Conservation (phyloP, 768 basidiomycete species). For the Saitozyma podzolica region DNA sequence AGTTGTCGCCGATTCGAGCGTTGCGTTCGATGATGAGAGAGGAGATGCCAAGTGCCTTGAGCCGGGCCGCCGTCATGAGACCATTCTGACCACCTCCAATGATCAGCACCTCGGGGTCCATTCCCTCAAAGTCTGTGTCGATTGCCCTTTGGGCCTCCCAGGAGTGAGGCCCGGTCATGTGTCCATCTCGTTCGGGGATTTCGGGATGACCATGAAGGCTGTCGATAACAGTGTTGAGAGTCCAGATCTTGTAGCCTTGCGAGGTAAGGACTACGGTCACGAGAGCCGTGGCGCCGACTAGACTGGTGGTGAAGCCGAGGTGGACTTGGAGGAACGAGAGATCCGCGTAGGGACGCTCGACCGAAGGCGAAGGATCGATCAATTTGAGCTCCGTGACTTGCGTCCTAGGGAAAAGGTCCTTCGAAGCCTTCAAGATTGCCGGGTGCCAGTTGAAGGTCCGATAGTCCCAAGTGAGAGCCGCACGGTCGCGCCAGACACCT, state of each 20-base stretch:
- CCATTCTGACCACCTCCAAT: conserved; percentile 54
- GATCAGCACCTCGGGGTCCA: conserved; percentile 15
- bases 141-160: conserved; percentile 15
- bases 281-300: conserved; percentile 61
- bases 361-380: conserved; percentile 18
- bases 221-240: too few species aligned
- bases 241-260: conserved; percentile 55
- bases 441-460: conserved; percentile 60
- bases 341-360: conserved; percentile 50
- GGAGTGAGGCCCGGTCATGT: conserved; percentile 13
- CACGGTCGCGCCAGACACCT: conserved; percentile 62
- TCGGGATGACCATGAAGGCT: too few species aligned
- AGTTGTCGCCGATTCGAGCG: conserved; percentile 40
- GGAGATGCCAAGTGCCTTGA: conserved; percentile 61
- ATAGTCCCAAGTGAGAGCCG: conserved; percentile 67
- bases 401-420: conserved; percentile 54
- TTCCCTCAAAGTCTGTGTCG: conserved; percentile 9
- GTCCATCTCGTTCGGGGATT: conserved; percentile 2
- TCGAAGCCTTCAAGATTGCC: conserved; percentile 49
- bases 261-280: conserved; percentile 60
- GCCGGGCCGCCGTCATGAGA: conserved; percentile 62
- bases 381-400: conserved; percentile 18
- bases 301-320: conserved; percentile 60
- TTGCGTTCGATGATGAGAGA: conserved; percentile 62
- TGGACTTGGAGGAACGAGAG: conserved; percentile 62